Percentiles rank a stretch among this genome's conserved stretches.
These are phyloP conservation scores for Pseudocercospora crystallina DNA, from an alignment of 2,329 filamentous ascomycete species.

Conservation along the genomic window DNA sequence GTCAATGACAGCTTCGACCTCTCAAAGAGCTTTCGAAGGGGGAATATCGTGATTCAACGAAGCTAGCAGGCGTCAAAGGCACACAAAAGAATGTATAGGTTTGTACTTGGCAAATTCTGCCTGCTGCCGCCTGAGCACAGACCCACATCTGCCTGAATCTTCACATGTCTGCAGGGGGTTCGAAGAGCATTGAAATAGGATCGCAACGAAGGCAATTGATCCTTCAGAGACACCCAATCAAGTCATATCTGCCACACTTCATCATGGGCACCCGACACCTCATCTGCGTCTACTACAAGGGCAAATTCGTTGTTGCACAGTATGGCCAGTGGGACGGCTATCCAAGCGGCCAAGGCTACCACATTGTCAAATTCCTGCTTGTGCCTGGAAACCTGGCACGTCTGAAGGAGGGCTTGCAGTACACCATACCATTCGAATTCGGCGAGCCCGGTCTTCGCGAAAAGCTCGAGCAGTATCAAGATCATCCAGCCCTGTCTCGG, in stretches of 20 bases:
- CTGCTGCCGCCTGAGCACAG: too few relatives aligned
- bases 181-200: background rate
- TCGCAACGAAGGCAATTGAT: background rate
- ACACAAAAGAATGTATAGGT: too few relatives aligned
- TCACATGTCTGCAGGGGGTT: too few relatives aligned
- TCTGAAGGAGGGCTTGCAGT: slow-evolving; percentile 14
- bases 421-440: background rate
- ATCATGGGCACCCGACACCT: slow-evolving; percentile 24
- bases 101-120: background rate
- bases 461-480: background rate
- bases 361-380: slow-evolving; percentile 27
- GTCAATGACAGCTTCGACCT: too few relatives aligned
- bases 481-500: background rate
- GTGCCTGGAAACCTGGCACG: slow-evolving; percentile 24
- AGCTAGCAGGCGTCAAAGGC: too few relatives aligned
- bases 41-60: too few relatives aligned
- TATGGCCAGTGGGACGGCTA: slow-evolving; percentile 32
- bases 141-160: too few relatives aligned
- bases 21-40: too few relatives aligned
- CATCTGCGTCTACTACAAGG: slow-evolving; percentile 24
- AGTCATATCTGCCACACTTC: too few relatives aligned
- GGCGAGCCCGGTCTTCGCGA: too few relatives aligned
- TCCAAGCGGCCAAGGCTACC: slow-evolving; percentile 25
- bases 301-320: slow-evolving; percentile 27
- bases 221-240: too few relatives aligned